Base-by-base conservation (phyloP, 352 stramenopile species). In the Phytophthora megakarya region DNA sequence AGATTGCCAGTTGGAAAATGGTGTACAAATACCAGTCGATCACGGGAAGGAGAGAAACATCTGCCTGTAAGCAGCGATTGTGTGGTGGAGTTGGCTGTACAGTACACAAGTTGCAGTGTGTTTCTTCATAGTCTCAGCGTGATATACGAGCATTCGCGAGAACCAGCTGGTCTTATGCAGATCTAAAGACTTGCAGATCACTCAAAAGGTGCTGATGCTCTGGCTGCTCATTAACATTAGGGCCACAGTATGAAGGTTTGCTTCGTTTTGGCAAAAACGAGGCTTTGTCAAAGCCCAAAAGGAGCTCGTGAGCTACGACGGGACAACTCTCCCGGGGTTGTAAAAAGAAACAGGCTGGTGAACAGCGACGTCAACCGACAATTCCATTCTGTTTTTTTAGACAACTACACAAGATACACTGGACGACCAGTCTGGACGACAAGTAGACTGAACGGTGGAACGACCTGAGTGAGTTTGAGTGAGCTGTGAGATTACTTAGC, bases 21-120 rank as follows among this genome's bases (percentile, higher is more conserved):
- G 15, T 38, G 21, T 15, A 8, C 18, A 25, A 3, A 33, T 23
- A 50, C 23, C 16, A 35, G 9, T 26, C 44, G 44, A 50, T 50
- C 37, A 50, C 44, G 44, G 44, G 44, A 50, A 50, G 3, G 44
- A 50, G 37, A 50, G 44, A 15, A 50, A 38, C 44, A 37, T 50
- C 44, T 50, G 44, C 23, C 23, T 16, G 44, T 23, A 50, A 10
- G 25, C 9, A 50, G 23, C 5, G 8, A 49, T 49, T 32, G 23
- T 49, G 43, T 49, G 13, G 26, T 32, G 26, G 5, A 32, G 44
- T 50, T 22, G 23, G 23, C 43, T 13, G 37, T 25, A 37, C 28
- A 18, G 40, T 19, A 18, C 11, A 11, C 30, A 12, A 35, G 30
- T 35, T 11, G 30, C 3, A 35, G 30, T 11, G 30, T 12, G 13